Percentiles rank a stretch among this genome's conserved stretches.
phyloP scores from a whole-genome alignment of 257 asterid genomes.

The Dorcoceras hygrometricum region DNA sequence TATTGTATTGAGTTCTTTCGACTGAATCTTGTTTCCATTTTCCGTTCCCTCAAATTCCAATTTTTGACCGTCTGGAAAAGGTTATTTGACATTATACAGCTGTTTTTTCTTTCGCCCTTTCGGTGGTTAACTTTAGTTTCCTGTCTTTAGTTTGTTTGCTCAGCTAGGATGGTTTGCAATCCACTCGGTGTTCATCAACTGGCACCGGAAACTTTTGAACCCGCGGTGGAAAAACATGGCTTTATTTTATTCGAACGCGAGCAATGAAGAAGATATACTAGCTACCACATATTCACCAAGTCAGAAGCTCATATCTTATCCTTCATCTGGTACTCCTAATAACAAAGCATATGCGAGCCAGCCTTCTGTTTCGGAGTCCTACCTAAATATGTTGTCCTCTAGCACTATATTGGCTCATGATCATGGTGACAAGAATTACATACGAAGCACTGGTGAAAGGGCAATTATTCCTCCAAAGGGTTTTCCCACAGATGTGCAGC shows the following conservation, averaged over 20 bases:
- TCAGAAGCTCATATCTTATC: constrained; percentile 41
- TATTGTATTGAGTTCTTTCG: not conserved
- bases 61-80: not conserved
- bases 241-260: constrained; percentile 42
- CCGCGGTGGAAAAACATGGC: constrained; percentile 40
- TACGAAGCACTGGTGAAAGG: constrained; percentile 41
- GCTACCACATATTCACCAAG: constrained; percentile 38
- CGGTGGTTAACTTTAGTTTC: constrained; percentile 8
- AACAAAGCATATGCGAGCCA: constrained; percentile 38
- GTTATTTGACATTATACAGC: not conserved
- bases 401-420: constrained; percentile 30
- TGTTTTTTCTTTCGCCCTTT: not conserved
- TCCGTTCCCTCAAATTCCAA: not conserved
- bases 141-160: not conserved
- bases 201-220: constrained; percentile 14
- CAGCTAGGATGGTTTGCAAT: constrained; percentile 28
- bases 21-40: not conserved
- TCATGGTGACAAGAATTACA: constrained; percentile 32
- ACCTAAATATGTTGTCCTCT: constrained; percentile 39
- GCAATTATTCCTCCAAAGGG: constrained; percentile 39
- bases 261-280: constrained; percentile 45
- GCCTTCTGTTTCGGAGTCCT: constrained; percentile 34
- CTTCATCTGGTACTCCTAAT: constrained; percentile 36
- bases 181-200: constrained; percentile 8
- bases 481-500: constrained; percentile 37